Evolutionary conservation across 768 basidiomycete species (phyloP).

Genomic region (Asterophora lycoperdoides): DNA sequence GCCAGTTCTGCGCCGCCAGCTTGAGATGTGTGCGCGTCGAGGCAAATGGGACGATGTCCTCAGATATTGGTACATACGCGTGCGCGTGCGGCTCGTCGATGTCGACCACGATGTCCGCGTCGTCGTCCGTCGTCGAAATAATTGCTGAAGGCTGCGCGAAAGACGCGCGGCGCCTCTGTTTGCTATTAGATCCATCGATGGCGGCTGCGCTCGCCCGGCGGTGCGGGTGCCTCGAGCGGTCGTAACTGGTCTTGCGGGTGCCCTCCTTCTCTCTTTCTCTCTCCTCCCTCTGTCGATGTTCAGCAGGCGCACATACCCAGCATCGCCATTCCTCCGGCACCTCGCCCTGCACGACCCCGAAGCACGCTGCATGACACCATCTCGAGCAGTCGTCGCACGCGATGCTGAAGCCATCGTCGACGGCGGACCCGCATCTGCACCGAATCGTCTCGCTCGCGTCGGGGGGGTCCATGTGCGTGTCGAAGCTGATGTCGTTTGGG

Average conservation of each 20-base stretch:
- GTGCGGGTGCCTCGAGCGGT: too few species aligned
- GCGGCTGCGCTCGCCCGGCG: conserved; percentile 30
- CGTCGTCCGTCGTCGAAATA: conserved; percentile 14
- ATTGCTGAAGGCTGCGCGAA: conserved; percentile 8
- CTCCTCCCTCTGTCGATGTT: too few species aligned
- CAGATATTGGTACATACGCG: conserved; percentile 41
- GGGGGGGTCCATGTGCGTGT: too few species aligned
- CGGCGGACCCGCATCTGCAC: conserved; percentile 65
- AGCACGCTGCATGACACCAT: conserved; percentile 81
- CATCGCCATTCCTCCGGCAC: conserved; percentile 79
- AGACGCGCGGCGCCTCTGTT: conserved; percentile 21
- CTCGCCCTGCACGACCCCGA: conserved; percentile 49
- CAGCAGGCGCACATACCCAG: conserved; percentile 64
- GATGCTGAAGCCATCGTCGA: conserved; percentile 78
- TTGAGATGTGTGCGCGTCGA: conserved; percentile 47
- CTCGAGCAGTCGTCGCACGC: conserved; percentile 73
- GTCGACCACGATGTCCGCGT: conserved; percentile 45
- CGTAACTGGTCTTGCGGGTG: conserved; percentile 17
- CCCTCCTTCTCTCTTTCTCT: too few species aligned
- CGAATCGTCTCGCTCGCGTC: conserved; percentile 50
- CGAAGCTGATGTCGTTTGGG: too few species aligned
- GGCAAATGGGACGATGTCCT: conserved; percentile 41
- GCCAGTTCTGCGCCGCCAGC: conserved; percentile 60
- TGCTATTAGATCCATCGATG: conserved; percentile 35
- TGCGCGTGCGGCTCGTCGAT: conserved; percentile 46